Base-by-base conservation (phyloP, 352 stramenopile species). In the Phytophthora pinifolia region DNA sequence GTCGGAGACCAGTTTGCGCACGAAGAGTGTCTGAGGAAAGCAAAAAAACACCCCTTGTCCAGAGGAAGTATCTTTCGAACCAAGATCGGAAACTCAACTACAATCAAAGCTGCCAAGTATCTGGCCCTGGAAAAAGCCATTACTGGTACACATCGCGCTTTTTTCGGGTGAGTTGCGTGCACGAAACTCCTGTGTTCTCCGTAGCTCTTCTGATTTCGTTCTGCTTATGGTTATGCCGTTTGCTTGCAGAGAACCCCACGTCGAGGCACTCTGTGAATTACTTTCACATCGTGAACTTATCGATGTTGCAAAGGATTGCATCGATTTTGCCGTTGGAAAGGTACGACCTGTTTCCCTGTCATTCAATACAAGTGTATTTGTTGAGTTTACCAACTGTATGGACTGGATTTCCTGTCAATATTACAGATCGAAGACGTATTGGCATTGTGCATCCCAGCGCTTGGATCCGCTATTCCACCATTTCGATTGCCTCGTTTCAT, bases 401-500 rank as follows among this genome's bases (percentile, higher is more conserved):
- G 34, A 10, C 12, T 39, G 15, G 2, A 14, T 32, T 31, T 6
- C 41, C 6, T 42, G 7, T 35, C 15, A 34, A 20, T 32, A 32
- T n/a, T 17, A 15, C 38, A 91, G 70, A 71, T 95, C 14, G 61
- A 77, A 54, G 77, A 94, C 3, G 71, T 91, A 17, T 52, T 97
- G 6, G 59, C 74, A 34, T 43, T 87, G 25, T 95, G 86, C 38
- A 62, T 92, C 7, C 65, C 86, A 32, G 85, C 88, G 6, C 58
- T 96, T 5, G 83, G 70, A 0, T 69, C 76, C 1, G 72, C 85
- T 6, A 87, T 96, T 32, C 84, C 84, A 8, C 80, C 83, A 2
- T 90, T 85, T 62, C 79, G 78, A 15, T 64, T 91, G 18, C 88
- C 83, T 2, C 76, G 72, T 35, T 78, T 87, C 45, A 74, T 90